A percentile compares a stretch with the other conserved stretches of the same genome.
phyloP scores from a whole-genome alignment of 148 eudicot genomes.

The Chenopodium album region DNA sequence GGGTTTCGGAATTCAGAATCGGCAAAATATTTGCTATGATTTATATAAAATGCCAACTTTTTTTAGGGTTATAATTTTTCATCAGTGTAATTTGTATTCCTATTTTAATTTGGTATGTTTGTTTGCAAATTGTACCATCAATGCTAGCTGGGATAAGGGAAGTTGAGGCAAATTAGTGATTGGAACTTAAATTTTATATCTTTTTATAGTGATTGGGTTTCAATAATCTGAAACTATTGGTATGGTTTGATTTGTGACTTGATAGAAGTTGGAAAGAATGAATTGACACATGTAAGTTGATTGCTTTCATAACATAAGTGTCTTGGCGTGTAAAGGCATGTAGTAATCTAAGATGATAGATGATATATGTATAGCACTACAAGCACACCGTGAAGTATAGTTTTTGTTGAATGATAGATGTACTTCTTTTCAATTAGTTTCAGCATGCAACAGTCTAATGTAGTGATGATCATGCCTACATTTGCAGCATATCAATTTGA shows the following conservation, averaged over 20 bases:
- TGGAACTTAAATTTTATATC: neutral
- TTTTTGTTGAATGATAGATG: neutral
- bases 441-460: neutral
- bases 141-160: too few relatives aligned
- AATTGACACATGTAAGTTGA: too few relatives aligned
- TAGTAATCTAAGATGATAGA: neutral
- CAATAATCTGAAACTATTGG: too few relatives aligned
- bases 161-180: too few relatives aligned
- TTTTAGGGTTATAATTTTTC: neutral
- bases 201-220: too few relatives aligned
- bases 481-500: neutral
- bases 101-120: neutral
- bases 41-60: neutral
- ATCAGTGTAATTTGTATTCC: neutral
- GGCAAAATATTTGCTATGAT: too few relatives aligned
- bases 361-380: neutral
- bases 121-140: neutral
- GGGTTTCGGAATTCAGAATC: too few relatives aligned
- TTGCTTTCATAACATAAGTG: too few relatives aligned
- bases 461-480: neutral
- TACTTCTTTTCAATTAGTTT: neutral
- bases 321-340: neutral
- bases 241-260: neutral
- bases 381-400: neutral
- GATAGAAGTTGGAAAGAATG: neutral